phyloP scores from a whole-genome alignment of 768 basidiomycete species.

The Xanthoconium stramineum region DNA sequence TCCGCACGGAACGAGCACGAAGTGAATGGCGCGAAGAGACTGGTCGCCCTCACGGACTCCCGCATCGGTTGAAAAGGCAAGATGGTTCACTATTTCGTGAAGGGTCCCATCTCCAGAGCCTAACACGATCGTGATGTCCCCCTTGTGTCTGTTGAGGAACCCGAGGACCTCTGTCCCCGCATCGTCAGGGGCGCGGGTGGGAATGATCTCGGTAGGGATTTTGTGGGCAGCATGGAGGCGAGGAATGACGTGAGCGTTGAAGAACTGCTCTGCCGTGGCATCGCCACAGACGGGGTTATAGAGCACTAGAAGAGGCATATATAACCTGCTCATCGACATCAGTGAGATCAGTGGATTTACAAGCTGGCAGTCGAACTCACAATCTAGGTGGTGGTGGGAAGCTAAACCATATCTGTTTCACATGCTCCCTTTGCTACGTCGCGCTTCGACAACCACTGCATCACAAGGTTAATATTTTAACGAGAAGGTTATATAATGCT shows the following conservation, averaged over 20 bases:
- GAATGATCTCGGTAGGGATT: constrained; percentile 35
- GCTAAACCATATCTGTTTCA: not conserved
- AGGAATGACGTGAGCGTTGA: constrained; percentile 61
- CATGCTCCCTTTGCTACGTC: constrained; percentile 19
- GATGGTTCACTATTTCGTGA: constrained; percentile 77
- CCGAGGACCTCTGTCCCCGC: constrained; percentile 48
- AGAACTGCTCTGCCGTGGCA: constrained; percentile 50
- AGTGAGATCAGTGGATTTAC: not conserved
- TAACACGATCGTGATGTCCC: constrained; percentile 48
- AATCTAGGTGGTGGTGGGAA: not conserved
- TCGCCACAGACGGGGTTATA: constrained; percentile 79
- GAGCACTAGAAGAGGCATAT: constrained; percentile 56
- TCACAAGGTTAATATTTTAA: too few relatives aligned
- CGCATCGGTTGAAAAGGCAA: constrained; percentile 30
- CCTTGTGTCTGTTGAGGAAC: constrained; percentile 35
- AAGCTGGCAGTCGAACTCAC: constrained; percentile 3
- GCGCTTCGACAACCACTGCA: not conserved
- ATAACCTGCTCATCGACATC: not conserved
- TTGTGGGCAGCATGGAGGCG: constrained; percentile 43
- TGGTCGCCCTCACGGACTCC: constrained; percentile 15
- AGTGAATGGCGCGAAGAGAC: constrained; percentile 28
- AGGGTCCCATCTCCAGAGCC: constrained; percentile 91
- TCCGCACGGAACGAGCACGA: constrained; percentile 69
- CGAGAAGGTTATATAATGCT: too few relatives aligned
- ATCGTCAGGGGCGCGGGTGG: constrained; percentile 53